Evolutionary conservation across 2,329 filamentous ascomycete genomes (phyloP).

Genomic region (Clarireedia paspali): DNA sequence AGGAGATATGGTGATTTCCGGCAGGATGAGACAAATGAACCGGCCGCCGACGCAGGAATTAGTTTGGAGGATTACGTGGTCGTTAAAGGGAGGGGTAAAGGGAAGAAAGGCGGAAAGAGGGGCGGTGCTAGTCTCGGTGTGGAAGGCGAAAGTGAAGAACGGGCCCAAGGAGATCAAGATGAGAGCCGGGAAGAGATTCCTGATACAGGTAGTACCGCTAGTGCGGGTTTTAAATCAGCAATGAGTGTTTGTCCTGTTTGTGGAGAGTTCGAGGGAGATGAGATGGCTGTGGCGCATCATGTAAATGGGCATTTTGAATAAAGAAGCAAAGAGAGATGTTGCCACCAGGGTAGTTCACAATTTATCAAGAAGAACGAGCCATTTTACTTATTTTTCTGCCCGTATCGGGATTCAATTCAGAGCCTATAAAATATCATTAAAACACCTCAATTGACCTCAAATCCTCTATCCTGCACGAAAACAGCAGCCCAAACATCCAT

Average conservation of each 20-base stretch:
- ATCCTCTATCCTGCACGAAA: slow-evolving; percentile 3
- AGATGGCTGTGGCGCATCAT: slow-evolving; percentile 24
- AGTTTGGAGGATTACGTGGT: slow-evolving; percentile 5
- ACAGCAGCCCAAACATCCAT: slow-evolving; percentile 37
- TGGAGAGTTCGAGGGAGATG: slow-evolving; percentile 27
- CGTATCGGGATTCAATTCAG: too few relatives aligned
- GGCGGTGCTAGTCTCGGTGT: too few relatives aligned
- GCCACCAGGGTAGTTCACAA: too few relatives aligned
- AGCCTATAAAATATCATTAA: too few relatives aligned
- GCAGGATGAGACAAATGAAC: slow-evolving; percentile 13
- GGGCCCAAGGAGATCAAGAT: slow-evolving; percentile 5
- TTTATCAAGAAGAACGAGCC: not conserved
- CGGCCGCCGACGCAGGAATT: not conserved
- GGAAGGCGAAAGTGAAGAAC: not conserved
- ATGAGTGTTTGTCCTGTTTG: slow-evolving; percentile 23
- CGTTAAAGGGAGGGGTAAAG: slow-evolving; percentile 8
- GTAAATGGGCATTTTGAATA: slow-evolving; percentile 25
- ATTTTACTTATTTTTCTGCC: not conserved
- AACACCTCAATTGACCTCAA: not conserved
- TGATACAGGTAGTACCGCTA: too few relatives aligned
- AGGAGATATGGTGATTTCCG: slow-evolving; percentile 16
- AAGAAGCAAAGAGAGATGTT: not conserved
- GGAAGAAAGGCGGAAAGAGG: slow-evolving; percentile 11
- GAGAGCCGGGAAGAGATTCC: not conserved
- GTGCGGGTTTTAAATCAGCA: not conserved